These are phyloP conservation scores for Penicillium aurantiogriseum DNA, from an alignment of 2,329 filamentous ascomycete genomes.

Conservation along the genomic window DNA sequence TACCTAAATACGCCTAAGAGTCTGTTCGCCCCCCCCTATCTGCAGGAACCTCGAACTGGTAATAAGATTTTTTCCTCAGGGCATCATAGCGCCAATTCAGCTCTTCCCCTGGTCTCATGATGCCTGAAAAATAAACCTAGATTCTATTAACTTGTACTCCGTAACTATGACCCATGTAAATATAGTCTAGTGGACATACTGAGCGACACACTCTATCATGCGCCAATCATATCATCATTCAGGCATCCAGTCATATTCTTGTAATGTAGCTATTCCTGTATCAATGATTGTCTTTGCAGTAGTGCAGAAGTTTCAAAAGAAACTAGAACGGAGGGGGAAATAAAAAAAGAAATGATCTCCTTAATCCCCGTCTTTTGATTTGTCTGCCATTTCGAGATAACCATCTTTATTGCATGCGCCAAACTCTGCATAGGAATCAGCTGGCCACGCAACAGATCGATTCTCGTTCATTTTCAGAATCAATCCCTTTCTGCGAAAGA, in stretches of 20 bases:
- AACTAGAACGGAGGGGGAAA: not conserved
- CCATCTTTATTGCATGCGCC: slow-evolving; percentile 6
- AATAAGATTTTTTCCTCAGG: slow-evolving; percentile 10
- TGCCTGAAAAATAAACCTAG: not conserved
- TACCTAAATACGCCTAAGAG: not conserved
- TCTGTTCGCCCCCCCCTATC: slow-evolving; percentile 3
- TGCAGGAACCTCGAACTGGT: slow-evolving; percentile 27
- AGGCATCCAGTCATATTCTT: not conserved
- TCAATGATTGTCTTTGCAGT: not conserved
- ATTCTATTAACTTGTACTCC: not conserved
- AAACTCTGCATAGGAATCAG: not conserved
- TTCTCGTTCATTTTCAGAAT: not conserved
- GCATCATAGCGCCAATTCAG: not conserved
- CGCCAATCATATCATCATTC: not conserved
- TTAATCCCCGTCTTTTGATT: not conserved
- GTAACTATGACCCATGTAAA: not conserved
- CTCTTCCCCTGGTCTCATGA: slow-evolving; percentile 2
- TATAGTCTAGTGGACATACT: not conserved
- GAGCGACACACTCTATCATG: not conserved
- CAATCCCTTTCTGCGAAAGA: not conserved
- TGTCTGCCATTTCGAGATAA: slow-evolving; percentile 9
- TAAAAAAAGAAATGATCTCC: not conserved
- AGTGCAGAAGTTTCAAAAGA: not conserved
- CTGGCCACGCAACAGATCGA: not conserved
- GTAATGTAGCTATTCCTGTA: not conserved